A percentile compares a stretch with the other conserved stretches of the same genome.
These are phyloP conservation scores for Fistulifera pelliculosa DNA, from an alignment of 108 stramenopile species.

Conservation along the genomic window DNA sequence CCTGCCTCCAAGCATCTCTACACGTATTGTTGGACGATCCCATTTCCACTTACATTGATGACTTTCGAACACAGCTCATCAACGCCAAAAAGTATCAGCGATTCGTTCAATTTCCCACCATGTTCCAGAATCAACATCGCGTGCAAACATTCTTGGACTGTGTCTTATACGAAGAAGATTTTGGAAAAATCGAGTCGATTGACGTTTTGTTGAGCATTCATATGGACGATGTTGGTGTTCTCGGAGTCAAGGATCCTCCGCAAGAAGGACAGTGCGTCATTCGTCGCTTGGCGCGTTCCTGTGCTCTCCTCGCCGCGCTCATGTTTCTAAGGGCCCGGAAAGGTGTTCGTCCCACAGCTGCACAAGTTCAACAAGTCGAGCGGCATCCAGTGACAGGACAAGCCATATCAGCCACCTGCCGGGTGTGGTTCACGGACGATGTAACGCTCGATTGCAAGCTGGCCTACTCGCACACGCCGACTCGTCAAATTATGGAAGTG, in stretches of 20 bases:
- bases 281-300: constrained; percentile 51
- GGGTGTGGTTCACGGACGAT: constrained; percentile 8
- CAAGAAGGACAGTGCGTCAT: constrained; percentile 50
- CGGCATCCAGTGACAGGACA: not conserved
- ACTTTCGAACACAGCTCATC: constrained; percentile 35
- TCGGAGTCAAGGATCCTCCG: constrained; percentile 36
- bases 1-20: constrained; percentile 30
- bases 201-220: constrained; percentile 36
- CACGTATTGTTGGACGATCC: constrained; percentile 68
- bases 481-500: constrained; percentile 28
- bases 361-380: constrained; percentile 13
- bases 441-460: constrained; percentile 22
- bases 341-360: constrained; percentile 25
- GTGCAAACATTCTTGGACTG: constrained; percentile 38
- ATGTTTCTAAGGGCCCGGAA: constrained; percentile 23
- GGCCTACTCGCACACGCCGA: constrained; percentile 20
- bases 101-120: constrained; percentile 51
- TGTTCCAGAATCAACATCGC: constrained; percentile 57
- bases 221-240: constrained; percentile 32
- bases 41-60: constrained; percentile 29
- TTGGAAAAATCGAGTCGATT: constrained; percentile 38
- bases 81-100: constrained; percentile 34
- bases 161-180: constrained; percentile 27
- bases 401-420: not conserved
- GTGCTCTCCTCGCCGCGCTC: constrained; percentile 35